Conservation (phyloP, 495 filamentous ascomycete species). For the Penicillium odoratum region DNA sequence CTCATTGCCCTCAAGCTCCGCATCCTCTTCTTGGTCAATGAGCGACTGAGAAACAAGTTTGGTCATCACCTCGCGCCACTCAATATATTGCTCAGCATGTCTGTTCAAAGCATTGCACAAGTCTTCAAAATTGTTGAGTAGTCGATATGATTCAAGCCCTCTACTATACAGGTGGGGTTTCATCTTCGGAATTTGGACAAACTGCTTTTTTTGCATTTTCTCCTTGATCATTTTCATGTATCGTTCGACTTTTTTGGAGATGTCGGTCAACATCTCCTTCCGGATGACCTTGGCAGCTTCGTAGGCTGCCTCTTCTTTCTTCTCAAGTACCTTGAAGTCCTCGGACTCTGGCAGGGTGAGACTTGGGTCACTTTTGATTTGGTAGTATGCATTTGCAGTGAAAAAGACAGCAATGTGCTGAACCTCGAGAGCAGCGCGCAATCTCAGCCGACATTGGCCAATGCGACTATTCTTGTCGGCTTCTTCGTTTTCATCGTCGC, state of each 20-base stretch:
- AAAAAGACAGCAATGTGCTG: constrained; percentile 85
- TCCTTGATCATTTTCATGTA: constrained; percentile 45
- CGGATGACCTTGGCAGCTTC: constrained; percentile 74
- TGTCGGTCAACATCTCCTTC: constrained; percentile 65
- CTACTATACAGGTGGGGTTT: constrained; percentile 47
- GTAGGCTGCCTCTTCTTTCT: constrained; percentile 69
- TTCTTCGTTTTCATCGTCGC: constrained; percentile 48
- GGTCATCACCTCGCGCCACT: constrained; percentile 72
- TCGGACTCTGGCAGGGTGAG: constrained; percentile 62
- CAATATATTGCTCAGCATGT: constrained; percentile 65
- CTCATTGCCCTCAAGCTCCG: constrained; percentile 80
- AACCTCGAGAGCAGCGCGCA: constrained; percentile 73
- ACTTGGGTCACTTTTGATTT: constrained; percentile 71
- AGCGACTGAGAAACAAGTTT: constrained; percentile 69
- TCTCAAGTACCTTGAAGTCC: constrained; percentile 63
- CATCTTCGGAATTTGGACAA: constrained; percentile 65
- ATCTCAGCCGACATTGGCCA: constrained; percentile 60
- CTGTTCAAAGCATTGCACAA: constrained; percentile 59
- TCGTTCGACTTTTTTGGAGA: constrained; percentile 51
- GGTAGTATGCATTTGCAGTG: constrained; percentile 76
- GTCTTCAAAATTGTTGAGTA: constrained; percentile 57
- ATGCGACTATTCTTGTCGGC: constrained; percentile 48
- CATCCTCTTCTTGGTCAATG: constrained; percentile 74
- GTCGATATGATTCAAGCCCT: constrained; percentile 61
- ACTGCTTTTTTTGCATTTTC: constrained; percentile 48